These are phyloP conservation scores for Posidonia australis DNA, from an alignment of 106 monocot genomes.

Conservation along the genomic window DNA sequence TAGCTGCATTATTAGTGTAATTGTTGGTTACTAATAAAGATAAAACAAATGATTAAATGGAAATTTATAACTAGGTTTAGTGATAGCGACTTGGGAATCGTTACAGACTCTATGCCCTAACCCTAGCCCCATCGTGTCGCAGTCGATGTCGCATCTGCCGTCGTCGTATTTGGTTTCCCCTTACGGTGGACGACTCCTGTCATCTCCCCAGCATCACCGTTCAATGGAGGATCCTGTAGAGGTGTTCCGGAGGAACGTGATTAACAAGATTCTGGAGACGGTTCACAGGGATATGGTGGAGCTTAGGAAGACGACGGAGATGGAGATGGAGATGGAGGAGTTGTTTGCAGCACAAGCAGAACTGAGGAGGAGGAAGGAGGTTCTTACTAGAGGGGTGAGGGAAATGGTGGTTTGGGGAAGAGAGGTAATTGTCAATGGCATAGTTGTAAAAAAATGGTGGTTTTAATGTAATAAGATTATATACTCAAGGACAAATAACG, in stretches of 20 bases:
- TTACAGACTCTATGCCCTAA: too few species aligned
- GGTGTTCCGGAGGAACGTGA: slow-evolving; percentile 66
- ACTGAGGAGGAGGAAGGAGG: slow-evolving; percentile 45
- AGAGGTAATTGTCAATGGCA: too few species aligned
- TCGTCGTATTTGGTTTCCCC: slow-evolving; percentile 7
- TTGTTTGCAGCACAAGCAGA: slow-evolving; percentile 49
- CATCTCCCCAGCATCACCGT: slow-evolving; percentile 7
- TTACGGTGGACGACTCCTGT: slow-evolving; percentile 1
- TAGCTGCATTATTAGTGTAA: too few species aligned
- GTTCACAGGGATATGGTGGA: slow-evolving; percentile 35
- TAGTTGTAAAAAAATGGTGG: too few species aligned
- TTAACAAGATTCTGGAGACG: slow-evolving; percentile 51
- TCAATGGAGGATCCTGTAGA: slow-evolving; percentile 43
- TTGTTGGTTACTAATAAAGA: too few species aligned
- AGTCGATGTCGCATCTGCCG: background rate
- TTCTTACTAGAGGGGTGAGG: slow-evolving; percentile 32
- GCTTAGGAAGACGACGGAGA: slow-evolving; percentile 33
- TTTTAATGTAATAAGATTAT: too few species aligned
- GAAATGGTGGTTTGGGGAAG: too few species aligned
- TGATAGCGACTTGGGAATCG: too few species aligned
- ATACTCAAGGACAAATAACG: too few species aligned
- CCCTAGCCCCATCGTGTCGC: slow-evolving; percentile 2
- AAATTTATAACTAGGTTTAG: too few species aligned
- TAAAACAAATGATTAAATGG: too few species aligned
- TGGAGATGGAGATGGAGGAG: slow-evolving; percentile 61